Conservation (phyloP, 2,329 filamentous ascomycete species). For the Penicillium sp. region DNA sequence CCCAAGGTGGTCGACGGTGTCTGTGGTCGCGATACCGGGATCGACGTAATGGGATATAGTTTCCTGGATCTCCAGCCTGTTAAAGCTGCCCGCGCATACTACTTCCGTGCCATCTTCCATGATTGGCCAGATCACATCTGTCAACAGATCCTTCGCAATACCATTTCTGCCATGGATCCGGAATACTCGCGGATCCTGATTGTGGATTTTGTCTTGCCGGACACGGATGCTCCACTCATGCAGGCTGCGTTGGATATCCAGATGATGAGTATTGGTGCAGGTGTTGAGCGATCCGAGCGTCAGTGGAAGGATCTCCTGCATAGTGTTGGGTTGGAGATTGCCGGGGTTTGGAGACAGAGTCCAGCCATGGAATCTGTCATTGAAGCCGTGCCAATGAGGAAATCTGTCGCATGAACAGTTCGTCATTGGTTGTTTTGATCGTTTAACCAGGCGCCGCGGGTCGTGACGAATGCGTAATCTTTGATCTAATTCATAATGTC, state of each 20-base stretch:
- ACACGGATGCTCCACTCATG: constrained; percentile 25
- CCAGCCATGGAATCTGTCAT: constrained; percentile 29
- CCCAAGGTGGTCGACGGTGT: constrained; percentile 23
- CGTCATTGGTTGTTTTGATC: too few species aligned
- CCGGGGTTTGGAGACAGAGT: constrained; percentile 24
- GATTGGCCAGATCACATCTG: constrained; percentile 36
- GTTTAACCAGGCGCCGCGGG: too few species aligned
- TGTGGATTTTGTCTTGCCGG: constrained; percentile 33
- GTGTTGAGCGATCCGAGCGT: constrained; percentile 30
- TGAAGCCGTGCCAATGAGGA: constrained; percentile 20
- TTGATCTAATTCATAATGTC: too few species aligned
- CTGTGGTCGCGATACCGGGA: constrained; percentile 6
- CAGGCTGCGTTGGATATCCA: constrained; percentile 33
- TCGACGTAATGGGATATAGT: constrained; percentile 32
- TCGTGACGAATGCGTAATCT: too few species aligned
- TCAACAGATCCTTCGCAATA: constrained; percentile 30
- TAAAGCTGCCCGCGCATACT: constrained; percentile 32
- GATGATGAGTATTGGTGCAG: constrained; percentile 37
- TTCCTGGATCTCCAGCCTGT: constrained; percentile 33
- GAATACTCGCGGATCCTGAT: constrained; percentile 33
- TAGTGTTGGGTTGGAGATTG: constrained; percentile 27
- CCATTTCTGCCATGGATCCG: constrained; percentile 28
- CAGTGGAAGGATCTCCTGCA: constrained; percentile 31
- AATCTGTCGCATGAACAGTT: too few species aligned
- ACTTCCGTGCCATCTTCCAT: constrained; percentile 36